Evolutionary conservation across 1,139 yeast genomes (phyloP), one percentile per base, ranked within the genome.

Genomic region (Maudiozyma humilis): DNA sequence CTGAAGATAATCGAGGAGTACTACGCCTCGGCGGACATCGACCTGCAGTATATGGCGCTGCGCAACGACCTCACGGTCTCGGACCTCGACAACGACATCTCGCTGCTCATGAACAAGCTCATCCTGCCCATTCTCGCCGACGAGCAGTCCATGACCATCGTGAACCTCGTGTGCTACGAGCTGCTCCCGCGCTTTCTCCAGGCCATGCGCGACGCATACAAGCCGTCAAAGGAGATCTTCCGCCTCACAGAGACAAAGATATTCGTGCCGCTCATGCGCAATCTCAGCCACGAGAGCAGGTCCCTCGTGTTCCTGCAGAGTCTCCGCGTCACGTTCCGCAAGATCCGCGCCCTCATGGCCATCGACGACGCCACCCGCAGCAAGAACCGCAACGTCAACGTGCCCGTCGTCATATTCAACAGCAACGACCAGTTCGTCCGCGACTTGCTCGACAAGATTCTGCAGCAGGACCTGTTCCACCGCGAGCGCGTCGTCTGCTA

Each of bases 41-140:
- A 57, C 39, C 32, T 57, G 18, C 56, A 50, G 36, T 57, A 56
- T 37, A 57, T 57, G 60, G 36, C 50, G 4, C 42, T 57, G 36
- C 51, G 51, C 32, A 51, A 51, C 32, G 50, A 48, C 3, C 23
- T 51, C 12, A 19, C 32, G 4, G 36, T 54, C 12, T 31, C 34
- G 5, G 48, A 45, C 31, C 45, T 42, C 4, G 47, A 43, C 8
- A 37, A 47, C 13, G 57, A 54, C 32, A 40, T 54, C 8, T 42
- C 33, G 4, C 31, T 33, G 14, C 41, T 55, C 12, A 43, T 54
- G 23, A 25, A 38, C 14, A 43, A 50, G 8, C 38, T 57, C 4
- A 36, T 54, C n/a, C 14, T 54, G 15, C 59, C 59, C 8, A 45
- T 54, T 3, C 41, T 57, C 23, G 29, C 37, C 10, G 35, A 46